Evolutionary conservation across 805 yeast genomes (phyloP), one percentile per base, ranked within the genome.

Genomic region (Cyberlindnera xishuangbannaensis): DNA sequence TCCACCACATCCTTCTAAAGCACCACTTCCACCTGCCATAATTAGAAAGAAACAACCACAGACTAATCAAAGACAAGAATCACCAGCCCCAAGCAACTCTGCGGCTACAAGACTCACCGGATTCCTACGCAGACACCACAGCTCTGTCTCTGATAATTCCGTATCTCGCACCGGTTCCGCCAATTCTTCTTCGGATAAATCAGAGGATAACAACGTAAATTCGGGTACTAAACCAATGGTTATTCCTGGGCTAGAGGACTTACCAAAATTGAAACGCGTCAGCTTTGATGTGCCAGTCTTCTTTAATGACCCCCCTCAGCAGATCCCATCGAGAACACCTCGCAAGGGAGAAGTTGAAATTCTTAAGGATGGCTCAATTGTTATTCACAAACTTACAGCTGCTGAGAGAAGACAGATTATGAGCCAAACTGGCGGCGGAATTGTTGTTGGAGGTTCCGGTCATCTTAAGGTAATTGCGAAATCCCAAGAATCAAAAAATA

Each of bases 281-380:
- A 69, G 80, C 0, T 88, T 88, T 61, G 85, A 87, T 3, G 65
- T 82, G 5, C 82, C 82, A 22, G 80, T 84, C 12, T 77, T 85
- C 49, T 73, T 71, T 22, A 71, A 72, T 41, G 96, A 88, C 55
- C 97, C 97, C 1, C 95, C 95, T 1, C 97, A 88, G 50, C 95
- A 87, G 53, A 83, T 88, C 37, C 97, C 97, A 3, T 82, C 95
- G 2, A 64, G 95, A 50, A 71, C 67, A 32, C 96, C 97, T 12
- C 67, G 83, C 45, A 69, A 73, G 45, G 97, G 97, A 25, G 90
- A 86, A 55, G 94, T 81, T 11, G 83, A 76, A 44, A 63, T 76
- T 2, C 48, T 68, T 31, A 58, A 69, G n/a, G 68, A 66, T 45
- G 84, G 83, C 0, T 56, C 65, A 1, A 64, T 76, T 12, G 64